These are phyloP conservation scores for Flaveria ramosissima DNA, from an alignment of 129 eudicot species.

Conservation along the genomic window DNA sequence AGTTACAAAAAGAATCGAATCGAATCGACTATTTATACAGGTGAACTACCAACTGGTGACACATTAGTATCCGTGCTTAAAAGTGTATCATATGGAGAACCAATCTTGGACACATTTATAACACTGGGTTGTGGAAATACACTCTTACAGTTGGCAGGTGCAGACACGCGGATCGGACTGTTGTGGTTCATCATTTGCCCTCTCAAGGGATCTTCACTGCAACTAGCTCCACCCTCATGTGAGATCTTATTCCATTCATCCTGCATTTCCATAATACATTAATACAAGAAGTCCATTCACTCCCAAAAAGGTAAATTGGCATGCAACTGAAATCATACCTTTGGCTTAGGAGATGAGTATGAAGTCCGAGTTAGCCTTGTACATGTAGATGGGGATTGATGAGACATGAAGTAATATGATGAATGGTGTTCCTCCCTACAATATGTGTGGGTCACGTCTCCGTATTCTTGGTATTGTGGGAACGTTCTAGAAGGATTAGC, in stretches of 20 bases:
- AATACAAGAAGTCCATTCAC: neutral
- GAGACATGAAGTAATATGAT: constrained; percentile 55
- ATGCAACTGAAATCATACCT: constrained; percentile 32
- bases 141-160: constrained; percentile 24
- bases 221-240: constrained; percentile 32
- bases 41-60: constrained; percentile 28
- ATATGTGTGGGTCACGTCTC: constrained; percentile 40
- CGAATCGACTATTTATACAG: constrained; percentile 27
- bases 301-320: neutral
- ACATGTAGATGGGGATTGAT: constrained; percentile 44
- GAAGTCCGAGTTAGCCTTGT: constrained; percentile 30
- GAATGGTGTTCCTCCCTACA: constrained; percentile 70
- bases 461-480: constrained; percentile 40
- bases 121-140: constrained; percentile 24
- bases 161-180: constrained; percentile 24
- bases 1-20: constrained; percentile 29
- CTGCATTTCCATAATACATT: constrained; percentile 19
- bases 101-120: constrained; percentile 21
- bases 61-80: constrained; percentile 2
- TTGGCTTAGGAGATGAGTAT: constrained; percentile 11
- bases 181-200: constrained; percentile 32
- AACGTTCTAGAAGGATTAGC: constrained; percentile 36
- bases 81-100: constrained; percentile 7
- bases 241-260: constrained; percentile 33
- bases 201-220: constrained; percentile 33